These are phyloP conservation scores for Saccharomyces pastorianus DNA, from an alignment of 1,139 yeast species.

Conservation along the genomic window DNA sequence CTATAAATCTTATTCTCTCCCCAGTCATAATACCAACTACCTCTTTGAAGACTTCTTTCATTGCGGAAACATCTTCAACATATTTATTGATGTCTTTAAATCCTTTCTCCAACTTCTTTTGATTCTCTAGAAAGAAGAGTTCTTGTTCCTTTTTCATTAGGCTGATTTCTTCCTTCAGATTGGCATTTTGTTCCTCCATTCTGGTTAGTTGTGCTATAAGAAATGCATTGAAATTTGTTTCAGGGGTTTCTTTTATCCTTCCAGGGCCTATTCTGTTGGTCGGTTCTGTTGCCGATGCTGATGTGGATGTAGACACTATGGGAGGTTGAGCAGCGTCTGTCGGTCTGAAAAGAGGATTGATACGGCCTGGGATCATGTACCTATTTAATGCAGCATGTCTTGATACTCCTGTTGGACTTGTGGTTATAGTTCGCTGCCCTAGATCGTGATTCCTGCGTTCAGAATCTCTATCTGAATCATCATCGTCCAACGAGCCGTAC, in stretches of 20 bases:
- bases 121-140: conserved; percentile 17
- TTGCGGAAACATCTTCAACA: conserved; percentile 19
- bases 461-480: neutral
- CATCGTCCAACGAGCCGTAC: neutral
- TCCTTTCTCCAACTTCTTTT: conserved; percentile 15
- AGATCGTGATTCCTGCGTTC: neutral
- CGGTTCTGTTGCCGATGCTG: neutral
- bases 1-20: conserved; percentile 35
- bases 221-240: neutral
- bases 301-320: neutral
- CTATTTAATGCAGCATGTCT: neutral
- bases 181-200: conserved; percentile 15
- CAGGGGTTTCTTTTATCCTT: neutral
- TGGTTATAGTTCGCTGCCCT: neutral
- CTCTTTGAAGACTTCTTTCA: conserved; percentile 29
- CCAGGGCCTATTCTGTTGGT: neutral
- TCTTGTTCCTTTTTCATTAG: conserved; percentile 33
- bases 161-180: conserved; percentile 10
- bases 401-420: neutral
- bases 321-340: neutral
- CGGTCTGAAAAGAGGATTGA: neutral
- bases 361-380: neutral
- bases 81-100: conserved; percentile 19
- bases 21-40: conserved; percentile 35
- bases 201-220: neutral